These are phyloP conservation scores for Penicillium italicum DNA, from an alignment of 2,329 filamentous ascomycete genomes.

Conservation along the genomic window DNA sequence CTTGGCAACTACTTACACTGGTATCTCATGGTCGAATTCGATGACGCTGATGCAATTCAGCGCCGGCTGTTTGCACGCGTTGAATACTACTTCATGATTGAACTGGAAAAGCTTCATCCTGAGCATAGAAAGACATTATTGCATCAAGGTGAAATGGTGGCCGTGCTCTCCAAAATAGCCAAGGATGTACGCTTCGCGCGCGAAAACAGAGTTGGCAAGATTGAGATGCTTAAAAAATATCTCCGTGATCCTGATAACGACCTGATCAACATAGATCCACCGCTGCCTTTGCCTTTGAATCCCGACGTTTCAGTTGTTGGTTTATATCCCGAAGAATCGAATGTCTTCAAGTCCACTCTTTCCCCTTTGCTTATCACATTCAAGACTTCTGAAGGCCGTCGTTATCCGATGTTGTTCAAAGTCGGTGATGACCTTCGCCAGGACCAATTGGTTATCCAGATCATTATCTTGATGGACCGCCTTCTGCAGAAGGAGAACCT, in stretches of 20 bases:
- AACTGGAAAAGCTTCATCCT: constrained; percentile 70
- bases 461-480: constrained; percentile 97
- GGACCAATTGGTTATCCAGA: constrained; percentile 94
- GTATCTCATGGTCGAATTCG: constrained; percentile 98
- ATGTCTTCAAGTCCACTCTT: constrained; percentile 92
- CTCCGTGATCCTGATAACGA: constrained; percentile 89
- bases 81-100: constrained; percentile 92
- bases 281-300: constrained; percentile 82
- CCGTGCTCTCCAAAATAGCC: constrained; percentile 81
- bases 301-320: constrained; percentile 76
- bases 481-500: constrained; percentile 93
- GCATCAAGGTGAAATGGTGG: constrained; percentile 84
- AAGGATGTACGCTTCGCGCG: constrained; percentile 80
- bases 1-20: constrained; percentile 95
- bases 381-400: constrained; percentile 70
- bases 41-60: constrained; percentile 72
- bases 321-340: constrained; percentile 76
- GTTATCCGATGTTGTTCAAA: constrained; percentile 95
- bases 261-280: constrained; percentile 74
- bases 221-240: constrained; percentile 78
- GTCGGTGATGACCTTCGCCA: constrained; percentile 93
- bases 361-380: constrained; percentile 90
- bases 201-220: constrained; percentile 73
- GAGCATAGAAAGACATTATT: constrained; percentile 72
- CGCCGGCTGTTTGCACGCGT: constrained; percentile 87